phyloP scores from a whole-genome alignment of 1,139 yeast species.

The Sugiyamaella grinbergsii region DNA sequence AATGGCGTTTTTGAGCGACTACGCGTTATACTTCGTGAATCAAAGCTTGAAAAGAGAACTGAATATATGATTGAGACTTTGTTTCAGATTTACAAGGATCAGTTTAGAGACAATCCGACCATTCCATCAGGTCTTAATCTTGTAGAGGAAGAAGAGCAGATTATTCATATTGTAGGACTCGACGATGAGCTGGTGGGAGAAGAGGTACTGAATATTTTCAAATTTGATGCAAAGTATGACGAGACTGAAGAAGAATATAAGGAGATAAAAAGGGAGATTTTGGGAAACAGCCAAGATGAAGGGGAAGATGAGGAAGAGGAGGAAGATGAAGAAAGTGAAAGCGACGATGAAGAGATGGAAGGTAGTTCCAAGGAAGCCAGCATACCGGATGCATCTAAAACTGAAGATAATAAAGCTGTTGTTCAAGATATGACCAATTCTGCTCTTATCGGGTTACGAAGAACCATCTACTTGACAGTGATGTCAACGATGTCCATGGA shows the following conservation, averaged over 20 bases:
- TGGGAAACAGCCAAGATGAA: constrained; percentile 46
- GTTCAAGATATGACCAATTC: constrained; percentile 72
- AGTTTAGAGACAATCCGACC: constrained; percentile 49
- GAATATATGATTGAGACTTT: constrained; percentile 56
- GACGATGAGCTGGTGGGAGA: constrained; percentile 53
- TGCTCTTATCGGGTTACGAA: constrained; percentile 63
- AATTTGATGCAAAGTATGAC: constrained; percentile 55
- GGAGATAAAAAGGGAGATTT: constrained; percentile 46
- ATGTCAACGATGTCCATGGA: constrained; percentile 94
- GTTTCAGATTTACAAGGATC: constrained; percentile 54
- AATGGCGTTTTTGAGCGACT: constrained; percentile 63
- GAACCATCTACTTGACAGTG: constrained; percentile 74
- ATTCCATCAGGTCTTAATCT: constrained; percentile 55
- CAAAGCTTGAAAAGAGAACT: constrained; percentile 48
- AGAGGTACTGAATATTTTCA: constrained; percentile 54
- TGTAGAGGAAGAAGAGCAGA: constrained; percentile 65
- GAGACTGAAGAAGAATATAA: constrained; percentile 52
- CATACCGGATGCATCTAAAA: constrained; percentile 8
- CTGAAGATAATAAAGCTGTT: constrained; percentile 23
- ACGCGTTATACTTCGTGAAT: constrained; percentile 61
- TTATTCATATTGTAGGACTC: constrained; percentile 60
- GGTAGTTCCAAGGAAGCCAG: constrained; percentile 3
- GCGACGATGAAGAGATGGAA: constrained; percentile 33
- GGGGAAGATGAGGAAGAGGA: constrained; percentile 31
- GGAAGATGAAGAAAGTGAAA: constrained; percentile 34